A percentile compares a stretch with the other conserved stretches of the same genome.
phyloP scores from a whole-genome alignment of 2,329 filamentous ascomycete species.

The Colletotrichum sp. region DNA sequence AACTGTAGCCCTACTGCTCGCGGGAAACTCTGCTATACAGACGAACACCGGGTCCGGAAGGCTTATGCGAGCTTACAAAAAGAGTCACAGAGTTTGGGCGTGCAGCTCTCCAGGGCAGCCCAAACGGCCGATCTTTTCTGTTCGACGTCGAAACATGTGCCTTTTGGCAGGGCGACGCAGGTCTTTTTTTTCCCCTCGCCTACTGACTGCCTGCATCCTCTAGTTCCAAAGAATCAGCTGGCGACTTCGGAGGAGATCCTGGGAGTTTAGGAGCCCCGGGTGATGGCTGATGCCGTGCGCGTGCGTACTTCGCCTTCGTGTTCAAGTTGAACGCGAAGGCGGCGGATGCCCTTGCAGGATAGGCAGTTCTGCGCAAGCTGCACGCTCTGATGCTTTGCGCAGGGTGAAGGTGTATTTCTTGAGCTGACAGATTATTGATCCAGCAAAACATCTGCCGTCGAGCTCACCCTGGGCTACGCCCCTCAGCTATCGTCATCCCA shows the following conservation, averaged over 20 bases:
- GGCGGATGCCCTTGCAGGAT: neutral
- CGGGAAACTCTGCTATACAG: neutral
- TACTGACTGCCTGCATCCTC: neutral
- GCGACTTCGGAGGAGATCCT: neutral
- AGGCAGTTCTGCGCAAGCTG: neutral
- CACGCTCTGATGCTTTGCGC: neutral
- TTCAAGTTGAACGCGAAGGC: neutral
- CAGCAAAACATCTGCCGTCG: neutral
- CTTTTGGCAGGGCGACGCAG: neutral
- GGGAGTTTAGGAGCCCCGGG: neutral
- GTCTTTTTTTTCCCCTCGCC: neutral
- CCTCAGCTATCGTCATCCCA: neutral
- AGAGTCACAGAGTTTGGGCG: neutral
- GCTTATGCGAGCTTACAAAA: neutral
- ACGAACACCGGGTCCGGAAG: conserved; percentile 10
- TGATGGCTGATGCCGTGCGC: neutral
- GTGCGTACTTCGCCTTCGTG: neutral
- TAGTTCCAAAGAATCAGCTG: neutral
- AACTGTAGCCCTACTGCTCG: neutral
- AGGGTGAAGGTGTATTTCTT: neutral
- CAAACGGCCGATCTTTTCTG: neutral
- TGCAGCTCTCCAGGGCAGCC: neutral
- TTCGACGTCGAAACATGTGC: neutral
- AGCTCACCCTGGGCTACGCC: neutral
- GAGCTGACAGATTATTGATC: neutral